Conservation (phyloP, 106 monocot genomes). For the Apostasia ramifera region DNA sequence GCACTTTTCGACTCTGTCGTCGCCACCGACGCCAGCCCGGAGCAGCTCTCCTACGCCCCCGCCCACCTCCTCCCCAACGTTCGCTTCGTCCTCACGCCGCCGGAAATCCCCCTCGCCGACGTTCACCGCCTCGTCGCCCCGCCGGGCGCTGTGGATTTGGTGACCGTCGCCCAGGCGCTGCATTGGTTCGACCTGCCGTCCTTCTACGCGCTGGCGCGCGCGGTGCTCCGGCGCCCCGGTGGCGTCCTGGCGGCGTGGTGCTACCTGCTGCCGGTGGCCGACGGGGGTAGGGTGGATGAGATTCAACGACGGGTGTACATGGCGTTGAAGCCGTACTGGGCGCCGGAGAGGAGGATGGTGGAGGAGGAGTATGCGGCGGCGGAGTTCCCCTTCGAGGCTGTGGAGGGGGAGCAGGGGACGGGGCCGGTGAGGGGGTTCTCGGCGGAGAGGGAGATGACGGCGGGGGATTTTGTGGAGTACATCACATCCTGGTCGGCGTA, state of each 20-base stretch:
- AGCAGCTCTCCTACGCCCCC: conserved; percentile 49
- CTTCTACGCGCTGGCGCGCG: conserved; percentile 42
- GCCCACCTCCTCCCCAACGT: conserved; percentile 39
- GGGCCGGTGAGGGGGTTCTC: conserved; percentile 67
- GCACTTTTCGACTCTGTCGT: conserved; percentile 47
- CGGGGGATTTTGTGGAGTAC: conserved; percentile 35
- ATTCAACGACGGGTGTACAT: conserved; percentile 27
- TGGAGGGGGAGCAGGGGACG: conserved; percentile 47
- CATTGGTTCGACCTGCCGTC: conserved; percentile 81
- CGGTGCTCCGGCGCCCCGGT: conserved; percentile 33
- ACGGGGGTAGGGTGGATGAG: conserved; percentile 25
- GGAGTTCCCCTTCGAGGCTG: conserved; percentile 68
- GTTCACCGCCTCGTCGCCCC: conserved; percentile 28
- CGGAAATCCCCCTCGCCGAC: conserved; percentile 14
- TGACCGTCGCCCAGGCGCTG: conserved; percentile 76
- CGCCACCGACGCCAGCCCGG: conserved; percentile 62
- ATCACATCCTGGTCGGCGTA: conserved; percentile 79
- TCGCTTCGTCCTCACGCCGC: conserved; percentile 43
- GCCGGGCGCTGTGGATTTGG: conserved; percentile 42
- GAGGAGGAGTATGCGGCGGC: conserved; percentile 39
- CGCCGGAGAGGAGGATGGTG: conserved; percentile 24
- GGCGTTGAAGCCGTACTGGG: conserved; percentile 39
- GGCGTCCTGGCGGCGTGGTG: conserved; percentile 82
- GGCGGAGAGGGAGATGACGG: conserved; percentile 31
- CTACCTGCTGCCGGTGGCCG: conserved; percentile 34